Base-by-base conservation (phyloP, 2,329 filamentous ascomycete species). In the Aspergillus versicolor region DNA sequence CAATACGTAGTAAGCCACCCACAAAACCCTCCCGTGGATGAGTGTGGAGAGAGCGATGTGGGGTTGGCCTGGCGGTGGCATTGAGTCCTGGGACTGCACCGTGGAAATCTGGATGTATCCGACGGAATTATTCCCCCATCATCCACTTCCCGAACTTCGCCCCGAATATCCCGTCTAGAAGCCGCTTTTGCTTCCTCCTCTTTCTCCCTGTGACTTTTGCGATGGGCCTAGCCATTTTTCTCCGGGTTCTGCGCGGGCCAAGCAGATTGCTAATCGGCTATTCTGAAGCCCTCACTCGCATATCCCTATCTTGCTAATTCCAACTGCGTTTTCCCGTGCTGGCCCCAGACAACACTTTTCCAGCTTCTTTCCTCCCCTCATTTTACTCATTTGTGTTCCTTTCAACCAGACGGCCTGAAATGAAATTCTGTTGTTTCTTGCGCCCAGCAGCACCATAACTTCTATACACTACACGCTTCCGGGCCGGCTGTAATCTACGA, bases 131-230 rank as follows among this genome's bases (percentile, higher is more conserved):
- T 48, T 43, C 43, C 42, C 15, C 21, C 15, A 17, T 50, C 43
- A 51, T 44, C 53, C 60, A 61, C 58, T 61, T 65, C 62, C 63
- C 62, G 62, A 61, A 43, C 54, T 59, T 60, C 46, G 58, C 62
- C 59, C 62, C 59, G 59, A 64, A 52, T 24, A 37, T 54, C 21
- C 7, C 42, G 21, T 47, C 44, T 17, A 56, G 52, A 52, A 61
- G 59, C 61, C 56, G 55, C 56, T 41, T 53, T 19, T 27, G 34
- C 42, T 53, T 46, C 54, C 48, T 51, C 43, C 44, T 27, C 34
- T 34, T n/a, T 46, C 24, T 38, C n/a, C 32, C 52, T 59, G 49
- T 54, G 34, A 37, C 34, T 37, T 30, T 57, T 62, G 58, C 58
- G 48, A 65, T 63, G 63, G 63, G 58, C 56, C 61, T 57, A 45